Evolutionary conservation across 1,284 basidiomycete genomes (phyloP), one percentile per base, ranked within the genome.

Genomic region (Gymnopus androsaceus): DNA sequence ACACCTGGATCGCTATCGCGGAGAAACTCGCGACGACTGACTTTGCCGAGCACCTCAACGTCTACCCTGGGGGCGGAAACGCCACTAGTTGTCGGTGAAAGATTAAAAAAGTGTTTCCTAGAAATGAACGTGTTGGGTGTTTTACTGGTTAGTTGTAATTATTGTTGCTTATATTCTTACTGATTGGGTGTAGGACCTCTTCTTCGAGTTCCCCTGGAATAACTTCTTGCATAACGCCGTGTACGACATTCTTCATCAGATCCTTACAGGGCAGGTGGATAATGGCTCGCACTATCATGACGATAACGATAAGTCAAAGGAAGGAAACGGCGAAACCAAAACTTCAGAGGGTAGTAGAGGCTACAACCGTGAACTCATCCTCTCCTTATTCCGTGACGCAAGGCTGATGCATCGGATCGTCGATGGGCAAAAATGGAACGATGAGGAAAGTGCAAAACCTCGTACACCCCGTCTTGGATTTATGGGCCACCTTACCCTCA

Each of bases 151-250:
- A 64, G 87, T 76, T 25, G n/a, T 9, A 8, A 17, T 30, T 45
- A 3, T 44, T 57, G 33, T 45, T 50, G 49, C 17, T 42, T 52
- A n/a, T 30, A 27, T 55, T 27, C 12, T 25, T 11, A 27, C 50
- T 48, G 12, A 27, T 30, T 53, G 28, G 33, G 42, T 31, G 28
- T 63, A 94, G 90, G 90, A 95, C 64, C 77, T 98, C 37, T 98
- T 99, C 78, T 98, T 98, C 69, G 87, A 92, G 59, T 97, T 90
- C 66, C 94, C 95, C 0, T 95, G 94, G 90, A 98, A 99, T 76
- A 98, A 99, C 69, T 98, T 99, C 69, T 75, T 99, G 40, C 97
- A 99, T 70, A 95, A 94, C 65, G 90, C 96, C 14, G 94, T 98
- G 15, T 99, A 99, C 69, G 97, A 99, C 70, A 79, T 98, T 48